phyloP scores from a whole-genome alignment of 768 basidiomycete genomes.

The Fomitopsis serialis region DNA sequence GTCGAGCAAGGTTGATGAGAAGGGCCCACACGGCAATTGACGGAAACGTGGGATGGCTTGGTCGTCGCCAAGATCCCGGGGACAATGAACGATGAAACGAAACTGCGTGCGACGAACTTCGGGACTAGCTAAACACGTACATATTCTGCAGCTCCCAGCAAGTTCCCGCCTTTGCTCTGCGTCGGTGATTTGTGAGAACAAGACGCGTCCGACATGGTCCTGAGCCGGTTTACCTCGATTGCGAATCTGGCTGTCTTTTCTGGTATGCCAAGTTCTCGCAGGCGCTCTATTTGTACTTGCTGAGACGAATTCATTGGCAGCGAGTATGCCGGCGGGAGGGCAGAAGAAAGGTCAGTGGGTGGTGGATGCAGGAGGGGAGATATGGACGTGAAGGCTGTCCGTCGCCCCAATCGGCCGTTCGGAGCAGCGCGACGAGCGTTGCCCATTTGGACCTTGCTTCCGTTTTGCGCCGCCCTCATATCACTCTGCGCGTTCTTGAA shows the following conservation, averaged over 20 bases:
- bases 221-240: conserved; percentile 12
- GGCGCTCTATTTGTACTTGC: too few relatives aligned
- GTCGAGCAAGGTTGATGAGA: not conserved
- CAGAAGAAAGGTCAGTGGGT: too few relatives aligned
- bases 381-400: too few relatives aligned
- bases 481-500: too few relatives aligned
- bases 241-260: not conserved
- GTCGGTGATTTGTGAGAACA: conserved; percentile 1
- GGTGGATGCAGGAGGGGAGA: too few relatives aligned
- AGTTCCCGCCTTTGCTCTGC: conserved; percentile 10
- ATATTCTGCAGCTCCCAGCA: conserved; percentile 9
- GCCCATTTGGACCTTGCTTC: too few relatives aligned
- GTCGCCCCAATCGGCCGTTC: too few relatives aligned
- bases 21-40: not conserved
- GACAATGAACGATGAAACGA: not conserved
- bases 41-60: conserved; percentile 4
- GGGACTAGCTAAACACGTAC: conserved; percentile 6
- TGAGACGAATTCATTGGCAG: too few relatives aligned
- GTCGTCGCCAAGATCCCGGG: conserved; percentile 12
- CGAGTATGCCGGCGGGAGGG: too few relatives aligned
- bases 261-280: too few relatives aligned
- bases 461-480: too few relatives aligned
- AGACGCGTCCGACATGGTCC: not conserved
- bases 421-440: too few relatives aligned
- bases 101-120: not conserved